These are phyloP conservation scores for Microglena sp. DNA, from an alignment of 139 green algal genomes.

Conservation along the genomic window DNA sequence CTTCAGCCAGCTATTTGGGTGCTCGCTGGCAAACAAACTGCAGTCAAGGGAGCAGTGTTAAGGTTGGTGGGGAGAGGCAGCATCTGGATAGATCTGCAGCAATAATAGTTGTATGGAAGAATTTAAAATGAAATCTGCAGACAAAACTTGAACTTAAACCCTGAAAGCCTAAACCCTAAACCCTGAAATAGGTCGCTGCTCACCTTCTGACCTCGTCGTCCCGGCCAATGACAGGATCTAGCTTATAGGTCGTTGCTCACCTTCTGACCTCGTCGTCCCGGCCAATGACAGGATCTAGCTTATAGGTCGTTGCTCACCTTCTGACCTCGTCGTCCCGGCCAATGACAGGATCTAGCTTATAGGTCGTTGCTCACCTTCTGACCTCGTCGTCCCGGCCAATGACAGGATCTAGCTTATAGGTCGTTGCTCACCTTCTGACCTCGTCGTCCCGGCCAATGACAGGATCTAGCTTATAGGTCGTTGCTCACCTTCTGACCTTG, in stretches of 20 bases:
- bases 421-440: constrained; percentile 31
- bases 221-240: constrained; percentile 67
- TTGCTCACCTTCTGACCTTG: too few relatives aligned
- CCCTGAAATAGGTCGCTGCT: too few relatives aligned
- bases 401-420: constrained; percentile 82
- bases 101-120: constrained; percentile 59
- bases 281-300: constrained; percentile 54
- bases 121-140: too few relatives aligned
- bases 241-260: too few relatives aligned
- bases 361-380: constrained; percentile 13
- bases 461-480: constrained; percentile 81
- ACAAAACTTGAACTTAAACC: too few relatives aligned
- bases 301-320: too few relatives aligned
- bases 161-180: too few relatives aligned
- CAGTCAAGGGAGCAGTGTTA: constrained; percentile 98
- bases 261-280: too few relatives aligned
- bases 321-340: constrained; percentile 78
- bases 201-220: constrained; percentile 60
- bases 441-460: constrained; percentile 80
- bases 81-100: constrained; percentile 76
- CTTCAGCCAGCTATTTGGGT: constrained; percentile 83
- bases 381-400: constrained; percentile 77
- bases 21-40: constrained; percentile 77
- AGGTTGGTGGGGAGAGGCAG: constrained; percentile 79
- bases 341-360: constrained; percentile 79